Evolutionary conservation across 2,329 filamentous ascomycete species (phyloP).

Genomic region (Xylaria sp.): DNA sequence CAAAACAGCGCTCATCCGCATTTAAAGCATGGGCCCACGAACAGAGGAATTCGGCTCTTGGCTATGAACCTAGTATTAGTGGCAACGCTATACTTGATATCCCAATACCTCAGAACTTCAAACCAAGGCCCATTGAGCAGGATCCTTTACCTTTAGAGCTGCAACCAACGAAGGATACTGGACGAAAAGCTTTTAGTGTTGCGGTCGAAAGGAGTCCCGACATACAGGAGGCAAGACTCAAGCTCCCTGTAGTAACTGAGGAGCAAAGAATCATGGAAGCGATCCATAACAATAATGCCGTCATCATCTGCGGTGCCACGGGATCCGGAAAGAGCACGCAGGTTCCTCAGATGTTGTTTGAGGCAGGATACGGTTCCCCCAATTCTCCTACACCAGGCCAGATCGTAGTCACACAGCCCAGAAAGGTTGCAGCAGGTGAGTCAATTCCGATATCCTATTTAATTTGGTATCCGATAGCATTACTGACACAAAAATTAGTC

Average conservation of each 20-base stretch:
- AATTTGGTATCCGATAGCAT: background rate
- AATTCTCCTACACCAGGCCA: conserved; percentile 85
- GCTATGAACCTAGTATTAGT: conserved; percentile 64
- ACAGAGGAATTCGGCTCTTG: conserved; percentile 85
- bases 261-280: conserved; percentile 99
- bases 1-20: conserved; percentile 65
- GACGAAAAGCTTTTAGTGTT: conserved; percentile 81
- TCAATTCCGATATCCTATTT: background rate
- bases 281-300: conserved; percentile 88
- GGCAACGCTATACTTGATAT: conserved; percentile 60
- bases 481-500: conserved; percentile 72
- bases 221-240: conserved; percentile 81
- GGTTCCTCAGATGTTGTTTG: conserved; percentile 94
- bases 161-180: conserved; percentile 67
- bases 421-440: conserved; percentile 81
- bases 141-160: conserved; percentile 77
- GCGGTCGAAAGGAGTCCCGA: conserved; percentile 74
- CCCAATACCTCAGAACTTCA: conserved; percentile 70
- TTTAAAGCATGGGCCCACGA: conserved; percentile 96
- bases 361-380: conserved; percentile 87
- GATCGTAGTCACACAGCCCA: conserved; percentile 94
- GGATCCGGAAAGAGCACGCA: conserved; percentile 99
- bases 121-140: conserved; percentile 73
- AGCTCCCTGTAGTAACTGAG: conserved; percentile 90
- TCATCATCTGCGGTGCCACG: conserved; percentile 93